Conservation (phyloP, 2,329 filamentous ascomycete species). For the Neofusicoccum kwambonambiense region DNA sequence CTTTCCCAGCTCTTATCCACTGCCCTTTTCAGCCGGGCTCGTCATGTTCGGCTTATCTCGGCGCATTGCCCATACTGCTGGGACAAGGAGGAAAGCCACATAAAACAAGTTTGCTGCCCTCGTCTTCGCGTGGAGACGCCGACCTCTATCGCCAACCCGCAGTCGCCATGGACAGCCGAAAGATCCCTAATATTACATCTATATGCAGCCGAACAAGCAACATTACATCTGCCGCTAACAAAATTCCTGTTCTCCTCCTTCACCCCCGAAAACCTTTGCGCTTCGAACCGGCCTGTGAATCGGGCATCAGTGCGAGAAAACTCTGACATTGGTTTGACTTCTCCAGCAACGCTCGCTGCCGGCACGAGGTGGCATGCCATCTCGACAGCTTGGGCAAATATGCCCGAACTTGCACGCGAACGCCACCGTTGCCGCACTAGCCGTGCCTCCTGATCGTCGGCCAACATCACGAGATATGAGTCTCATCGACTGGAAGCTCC, state of each 20-base stretch:
- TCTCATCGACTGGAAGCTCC: not conserved
- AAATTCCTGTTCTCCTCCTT: not conserved
- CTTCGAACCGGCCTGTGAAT: not conserved
- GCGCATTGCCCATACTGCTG: not conserved
- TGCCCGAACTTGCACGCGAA: not conserved
- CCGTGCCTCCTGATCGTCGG: not conserved
- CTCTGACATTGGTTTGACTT: not conserved
- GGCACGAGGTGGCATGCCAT: no score
- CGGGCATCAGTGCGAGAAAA: not conserved
- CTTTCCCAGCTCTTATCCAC: not conserved
- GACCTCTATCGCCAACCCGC: not conserved
- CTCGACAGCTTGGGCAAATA: not conserved
- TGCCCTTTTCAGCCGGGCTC: not conserved
- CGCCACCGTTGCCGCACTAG: not conserved
- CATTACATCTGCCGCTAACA: not conserved
- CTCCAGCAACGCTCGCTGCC: no score
- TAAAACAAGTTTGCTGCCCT: not conserved
- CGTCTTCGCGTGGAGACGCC: not conserved
- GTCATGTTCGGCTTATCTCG: constrained; percentile 11
- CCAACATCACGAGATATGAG: not conserved
- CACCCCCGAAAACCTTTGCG: not conserved
- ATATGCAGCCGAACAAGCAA: not conserved
- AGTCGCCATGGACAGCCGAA: not conserved
- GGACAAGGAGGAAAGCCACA: not conserved
- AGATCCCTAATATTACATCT: not conserved